Percentiles rank a stretch among this genome's conserved stretches.
These are phyloP conservation scores for Lonicera japonica DNA, from an alignment of 129 eudicot genomes.

Conservation along the genomic window DNA sequence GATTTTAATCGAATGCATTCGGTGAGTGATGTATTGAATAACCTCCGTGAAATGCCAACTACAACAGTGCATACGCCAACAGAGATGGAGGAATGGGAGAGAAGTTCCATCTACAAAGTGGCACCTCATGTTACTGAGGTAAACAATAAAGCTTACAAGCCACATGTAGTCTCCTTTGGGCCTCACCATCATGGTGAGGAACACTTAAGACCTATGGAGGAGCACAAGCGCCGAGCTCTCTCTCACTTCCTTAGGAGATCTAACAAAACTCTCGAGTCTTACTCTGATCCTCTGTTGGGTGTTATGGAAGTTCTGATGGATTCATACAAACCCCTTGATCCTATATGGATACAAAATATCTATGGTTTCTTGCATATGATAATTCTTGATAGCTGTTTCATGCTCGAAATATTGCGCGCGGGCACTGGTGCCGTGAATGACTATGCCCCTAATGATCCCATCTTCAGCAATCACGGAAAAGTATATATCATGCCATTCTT, in stretches of 20 bases:
- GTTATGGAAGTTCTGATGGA: constrained; percentile 34
- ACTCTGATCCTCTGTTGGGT: constrained; percentile 19
- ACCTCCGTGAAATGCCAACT: too few relatives aligned
- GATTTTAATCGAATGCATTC: too few relatives aligned
- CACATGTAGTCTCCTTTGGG: too few relatives aligned
- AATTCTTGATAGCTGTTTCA: constrained; percentile 55
- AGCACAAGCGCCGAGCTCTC: constrained; percentile 55
- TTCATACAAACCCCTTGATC: constrained; percentile 35
- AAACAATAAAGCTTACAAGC: constrained; percentile 49
- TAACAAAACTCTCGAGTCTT: constrained; percentile 22
- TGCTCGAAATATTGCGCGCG: too few relatives aligned
- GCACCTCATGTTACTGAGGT: constrained; percentile 37
- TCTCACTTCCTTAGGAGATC: constrained; percentile 48
- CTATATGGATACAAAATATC: constrained; percentile 22
- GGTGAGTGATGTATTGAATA: too few relatives aligned
- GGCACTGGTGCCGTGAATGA: too few relatives aligned
- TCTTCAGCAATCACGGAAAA: too few relatives aligned
- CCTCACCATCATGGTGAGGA: too few relatives aligned
- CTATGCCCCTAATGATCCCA: too few relatives aligned
- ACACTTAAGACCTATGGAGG: too few relatives aligned
- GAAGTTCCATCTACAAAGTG: constrained; percentile 38
- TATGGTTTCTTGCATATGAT: constrained; percentile 32
- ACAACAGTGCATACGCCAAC: constrained; percentile 1
- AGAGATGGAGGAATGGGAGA: constrained; percentile 41
- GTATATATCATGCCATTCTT: too few relatives aligned